A percentile compares a stretch with the other conserved stretches of the same genome.
Evolutionary conservation across 371 early-diverging fungal genomes (phyloP).

Genomic region (Actinomortierella ambigua): DNA sequence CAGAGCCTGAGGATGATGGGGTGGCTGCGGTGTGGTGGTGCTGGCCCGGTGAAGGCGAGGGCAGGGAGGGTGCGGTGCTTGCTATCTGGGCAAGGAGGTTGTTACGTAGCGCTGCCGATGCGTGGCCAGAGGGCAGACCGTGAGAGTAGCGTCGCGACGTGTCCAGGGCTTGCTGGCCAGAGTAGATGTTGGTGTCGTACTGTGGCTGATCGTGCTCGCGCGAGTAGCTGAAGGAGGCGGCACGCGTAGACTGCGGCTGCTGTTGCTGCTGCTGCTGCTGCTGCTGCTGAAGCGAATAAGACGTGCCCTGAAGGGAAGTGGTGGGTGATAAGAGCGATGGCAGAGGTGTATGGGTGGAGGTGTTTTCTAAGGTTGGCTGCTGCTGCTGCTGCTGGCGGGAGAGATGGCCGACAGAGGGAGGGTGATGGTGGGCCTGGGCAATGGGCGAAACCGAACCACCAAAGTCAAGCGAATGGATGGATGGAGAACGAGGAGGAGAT

Average conservation of each 20-base stretch:
- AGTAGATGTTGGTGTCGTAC: slow-evolving; percentile 30
- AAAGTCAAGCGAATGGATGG: slow-evolving; percentile 1
- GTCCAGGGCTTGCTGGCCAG: slow-evolving; percentile 26
- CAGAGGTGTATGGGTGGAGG: not conserved
- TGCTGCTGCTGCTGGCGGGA: slow-evolving; percentile 1
- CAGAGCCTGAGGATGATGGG: no score
- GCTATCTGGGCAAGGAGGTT: no score
- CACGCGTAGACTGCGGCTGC: not conserved
- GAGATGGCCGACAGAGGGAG: slow-evolving; percentile 5
- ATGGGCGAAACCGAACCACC: slow-evolving; percentile 9
- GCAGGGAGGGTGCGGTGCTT: no score
- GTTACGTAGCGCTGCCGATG: no score
- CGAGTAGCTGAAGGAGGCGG: slow-evolving; percentile 1
- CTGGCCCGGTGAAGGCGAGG: no score
- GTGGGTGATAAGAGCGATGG: no score
- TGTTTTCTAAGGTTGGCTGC: slow-evolving; percentile 11
- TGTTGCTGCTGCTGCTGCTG: not conserved
- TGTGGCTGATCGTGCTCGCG: slow-evolving; percentile 9
- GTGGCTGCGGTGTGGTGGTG: no score
- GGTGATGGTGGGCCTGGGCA: slow-evolving; percentile 19
- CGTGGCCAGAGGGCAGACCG: no score
- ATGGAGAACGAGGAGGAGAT: slow-evolving; percentile 11
- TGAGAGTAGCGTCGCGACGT: slow-evolving; percentile 31
- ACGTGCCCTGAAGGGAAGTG: no score
- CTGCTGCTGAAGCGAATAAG: slow-evolving; percentile 1